Percentiles rank a stretch among this genome's conserved stretches.
These are phyloP conservation scores for Daedalea quercina DNA, from an alignment of 768 basidiomycete species.

Conservation along the genomic window DNA sequence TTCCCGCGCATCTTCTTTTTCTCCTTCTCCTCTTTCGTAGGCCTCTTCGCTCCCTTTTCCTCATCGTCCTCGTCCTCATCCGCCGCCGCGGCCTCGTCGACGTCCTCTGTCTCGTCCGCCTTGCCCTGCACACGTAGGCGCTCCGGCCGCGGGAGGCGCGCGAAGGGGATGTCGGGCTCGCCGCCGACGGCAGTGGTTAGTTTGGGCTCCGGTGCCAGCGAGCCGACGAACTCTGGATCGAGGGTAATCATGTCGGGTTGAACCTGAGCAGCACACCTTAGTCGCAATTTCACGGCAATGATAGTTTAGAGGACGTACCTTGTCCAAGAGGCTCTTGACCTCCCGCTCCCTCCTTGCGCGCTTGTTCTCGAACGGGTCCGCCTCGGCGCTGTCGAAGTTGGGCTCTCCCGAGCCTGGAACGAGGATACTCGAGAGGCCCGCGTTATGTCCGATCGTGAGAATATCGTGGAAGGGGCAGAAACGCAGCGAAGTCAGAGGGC, in stretches of 20 bases:
- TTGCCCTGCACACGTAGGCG: slow-evolving; percentile 68
- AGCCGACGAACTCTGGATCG: slow-evolving; percentile 71
- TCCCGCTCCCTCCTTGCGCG: slow-evolving; percentile 82
- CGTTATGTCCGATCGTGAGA: slow-evolving; percentile 69
- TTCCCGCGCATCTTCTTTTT: slow-evolving; percentile 85
- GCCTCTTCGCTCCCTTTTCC: slow-evolving; percentile 23
- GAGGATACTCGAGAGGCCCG: slow-evolving; percentile 78
- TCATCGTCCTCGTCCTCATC: slow-evolving; percentile 30
- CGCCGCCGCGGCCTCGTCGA: slow-evolving; percentile 22
- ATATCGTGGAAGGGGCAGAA: slow-evolving; percentile 90
- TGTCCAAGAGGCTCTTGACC: slow-evolving; percentile 81
- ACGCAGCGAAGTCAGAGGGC: slow-evolving; percentile 67
- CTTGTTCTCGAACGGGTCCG: slow-evolving; percentile 90
- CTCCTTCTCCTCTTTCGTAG: slow-evolving; percentile 38
- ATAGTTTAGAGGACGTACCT: slow-evolving; percentile 38
- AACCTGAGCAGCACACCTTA: slow-evolving; percentile 40
- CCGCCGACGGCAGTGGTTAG: slow-evolving; percentile 44
- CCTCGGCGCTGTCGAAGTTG: slow-evolving; percentile 90
- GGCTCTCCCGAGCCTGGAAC: slow-evolving; percentile 92
- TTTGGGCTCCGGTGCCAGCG: slow-evolving; percentile 54
- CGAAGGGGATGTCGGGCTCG: slow-evolving; percentile 48
- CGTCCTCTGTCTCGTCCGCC: slow-evolving; percentile 59
- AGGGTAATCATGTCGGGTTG: slow-evolving; percentile 89
- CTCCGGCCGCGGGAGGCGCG: slow-evolving; percentile 74
- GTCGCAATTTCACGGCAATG: not conserved